phyloP scores from a whole-genome alignment of 352 stramenopile species.

The Globisporangium polare region DNA sequence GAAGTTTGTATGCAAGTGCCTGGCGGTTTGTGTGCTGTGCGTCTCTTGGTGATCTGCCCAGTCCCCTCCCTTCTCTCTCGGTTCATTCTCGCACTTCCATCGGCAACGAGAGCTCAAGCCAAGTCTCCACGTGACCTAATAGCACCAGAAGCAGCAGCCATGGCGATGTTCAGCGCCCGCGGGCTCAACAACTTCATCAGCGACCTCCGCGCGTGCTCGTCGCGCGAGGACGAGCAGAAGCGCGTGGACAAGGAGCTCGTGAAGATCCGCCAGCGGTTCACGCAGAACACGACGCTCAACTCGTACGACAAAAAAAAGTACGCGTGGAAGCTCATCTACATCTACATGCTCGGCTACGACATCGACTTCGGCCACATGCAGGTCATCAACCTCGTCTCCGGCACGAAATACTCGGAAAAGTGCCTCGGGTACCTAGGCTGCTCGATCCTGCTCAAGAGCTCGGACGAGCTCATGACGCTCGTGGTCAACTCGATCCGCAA shows the following conservation, averaged over 20 bases:
- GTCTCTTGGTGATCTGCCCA: not conserved
- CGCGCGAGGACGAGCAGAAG: constrained; percentile 92
- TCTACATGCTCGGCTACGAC: constrained; percentile 99
- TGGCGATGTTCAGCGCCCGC: constrained; percentile 78
- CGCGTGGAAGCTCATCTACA: constrained; percentile 99
- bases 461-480: constrained; percentile 84
- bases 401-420: constrained; percentile 92
- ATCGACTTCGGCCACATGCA: constrained; percentile 99
- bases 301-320: constrained; percentile 99
- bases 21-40: not conserved
- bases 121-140: constrained; percentile 5
- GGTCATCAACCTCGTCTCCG: constrained; percentile 94
- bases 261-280: constrained; percentile 98
- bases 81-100: constrained; percentile 3
- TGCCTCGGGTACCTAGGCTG: constrained; percentile 96
- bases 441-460: constrained; percentile 93
- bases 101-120: not conserved
- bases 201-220: constrained; percentile 65
- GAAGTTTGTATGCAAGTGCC: constrained; percentile 5
- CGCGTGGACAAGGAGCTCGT: constrained; percentile 97
- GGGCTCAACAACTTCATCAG: constrained; percentile 86
- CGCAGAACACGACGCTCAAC: constrained; percentile 75
- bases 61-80: not conserved
- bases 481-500: constrained; percentile 97
- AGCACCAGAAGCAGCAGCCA: constrained; percentile 13